Conservation (phyloP, 495 filamentous ascomycete species). For the Annulohypoxylon nitens region DNA sequence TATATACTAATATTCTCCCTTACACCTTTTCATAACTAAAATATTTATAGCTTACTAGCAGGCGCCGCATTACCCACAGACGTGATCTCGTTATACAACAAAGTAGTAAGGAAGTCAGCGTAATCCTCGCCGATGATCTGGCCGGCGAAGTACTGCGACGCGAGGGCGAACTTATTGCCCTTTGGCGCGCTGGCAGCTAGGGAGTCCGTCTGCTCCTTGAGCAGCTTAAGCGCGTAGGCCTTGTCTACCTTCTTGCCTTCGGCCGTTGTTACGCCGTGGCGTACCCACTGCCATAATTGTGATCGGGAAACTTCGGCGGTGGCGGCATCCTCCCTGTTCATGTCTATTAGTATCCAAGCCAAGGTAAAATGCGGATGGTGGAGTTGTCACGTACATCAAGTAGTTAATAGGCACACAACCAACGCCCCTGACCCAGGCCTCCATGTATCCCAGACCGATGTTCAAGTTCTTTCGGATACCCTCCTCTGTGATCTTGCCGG, state of each 20-base stretch:
- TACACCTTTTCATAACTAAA: background rate
- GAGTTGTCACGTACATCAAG: constrained; percentile 75
- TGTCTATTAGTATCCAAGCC: constrained; percentile 25
- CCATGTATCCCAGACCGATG: constrained; percentile 98
- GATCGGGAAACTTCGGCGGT: constrained; percentile 94
- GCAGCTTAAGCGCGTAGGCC: constrained; percentile 84
- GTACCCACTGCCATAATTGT: constrained; percentile 97
- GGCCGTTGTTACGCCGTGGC: constrained; percentile 84
- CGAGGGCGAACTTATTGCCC: constrained; percentile 92
- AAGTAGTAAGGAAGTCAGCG: constrained; percentile 92
- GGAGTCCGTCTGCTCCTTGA: constrained; percentile 85
- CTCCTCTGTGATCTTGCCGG: constrained; percentile 91
- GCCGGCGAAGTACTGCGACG: constrained; percentile 89
- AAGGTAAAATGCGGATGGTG: constrained; percentile 4
- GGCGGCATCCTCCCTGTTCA: constrained; percentile 85
- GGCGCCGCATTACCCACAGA: constrained; percentile 75
- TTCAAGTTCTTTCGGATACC: constrained; percentile 98
- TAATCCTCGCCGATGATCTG: constrained; percentile 98
- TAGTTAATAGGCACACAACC: constrained; percentile 99
- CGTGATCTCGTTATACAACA: constrained; percentile 97
- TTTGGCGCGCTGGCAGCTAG: constrained; percentile 80
- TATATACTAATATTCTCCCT: background rate
- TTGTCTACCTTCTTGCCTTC: constrained; percentile 96
- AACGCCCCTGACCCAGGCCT: constrained; percentile 94
- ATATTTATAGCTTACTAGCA: constrained; percentile 79